phyloP scores from a whole-genome alignment of 164 flowering plant genomes.

The Euptelea pleiosperma region DNA sequence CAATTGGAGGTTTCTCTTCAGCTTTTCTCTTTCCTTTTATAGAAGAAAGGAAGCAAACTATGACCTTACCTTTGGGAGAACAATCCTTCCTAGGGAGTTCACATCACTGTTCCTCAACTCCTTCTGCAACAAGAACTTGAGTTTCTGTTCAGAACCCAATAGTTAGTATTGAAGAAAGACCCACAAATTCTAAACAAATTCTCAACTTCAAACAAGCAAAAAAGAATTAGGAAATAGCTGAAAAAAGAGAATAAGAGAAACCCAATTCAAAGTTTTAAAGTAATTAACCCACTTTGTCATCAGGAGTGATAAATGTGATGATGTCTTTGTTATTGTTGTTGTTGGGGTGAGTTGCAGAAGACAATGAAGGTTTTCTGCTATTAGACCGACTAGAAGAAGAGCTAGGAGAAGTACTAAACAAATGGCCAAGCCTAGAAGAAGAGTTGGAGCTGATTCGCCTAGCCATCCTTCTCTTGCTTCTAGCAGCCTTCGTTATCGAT shows the following conservation, averaged over 20 bases:
- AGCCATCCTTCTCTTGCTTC: constrained; percentile 19
- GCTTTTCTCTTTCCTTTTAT: too few relatives aligned
- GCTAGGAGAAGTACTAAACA: not conserved
- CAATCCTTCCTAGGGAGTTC: constrained; percentile 17
- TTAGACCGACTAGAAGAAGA: not conserved
- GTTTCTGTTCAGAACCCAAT: constrained; percentile 6
- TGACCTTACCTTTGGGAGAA: constrained; percentile 20
- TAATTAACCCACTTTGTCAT: constrained; percentile 17
- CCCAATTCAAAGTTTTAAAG: not conserved
- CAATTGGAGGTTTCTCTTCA: not conserved
- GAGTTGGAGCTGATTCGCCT: constrained; percentile 12
- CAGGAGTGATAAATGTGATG: constrained; percentile 3
- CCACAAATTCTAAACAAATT: not conserved
- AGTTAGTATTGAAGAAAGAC: not conserved
- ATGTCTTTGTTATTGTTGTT: not conserved
- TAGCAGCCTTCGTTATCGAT: constrained; percentile 15
- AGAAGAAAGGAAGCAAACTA: not conserved
- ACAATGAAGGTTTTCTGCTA: too few relatives aligned
- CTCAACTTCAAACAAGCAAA: not conserved
- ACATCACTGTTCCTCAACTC: constrained; percentile 20
- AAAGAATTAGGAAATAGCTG: not conserved
- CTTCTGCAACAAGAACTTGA: constrained; percentile 13
- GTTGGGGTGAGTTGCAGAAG: not conserved
- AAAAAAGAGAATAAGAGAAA: not conserved
- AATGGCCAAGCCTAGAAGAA: not conserved